Evolutionary conservation across 2,329 filamentous ascomycete genomes (phyloP).

Genomic region (Sporothrix globosa): DNA sequence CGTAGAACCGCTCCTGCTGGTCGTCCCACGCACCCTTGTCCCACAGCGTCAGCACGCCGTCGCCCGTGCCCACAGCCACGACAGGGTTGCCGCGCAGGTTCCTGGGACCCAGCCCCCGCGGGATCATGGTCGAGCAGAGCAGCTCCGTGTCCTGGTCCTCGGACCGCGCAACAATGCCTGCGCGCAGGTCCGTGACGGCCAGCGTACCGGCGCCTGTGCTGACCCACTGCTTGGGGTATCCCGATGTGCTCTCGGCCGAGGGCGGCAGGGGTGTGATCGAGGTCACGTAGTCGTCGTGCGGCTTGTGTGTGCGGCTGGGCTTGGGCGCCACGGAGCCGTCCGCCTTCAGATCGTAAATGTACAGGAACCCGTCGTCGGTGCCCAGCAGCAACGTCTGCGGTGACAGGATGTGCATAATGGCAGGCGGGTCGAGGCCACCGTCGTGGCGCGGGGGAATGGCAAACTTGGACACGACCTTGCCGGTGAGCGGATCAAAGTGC

Average conservation of each 20-base stretch:
- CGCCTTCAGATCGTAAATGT: constrained; percentile 78
- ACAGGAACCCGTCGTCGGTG: constrained; percentile 86
- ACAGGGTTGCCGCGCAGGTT: constrained; percentile 69
- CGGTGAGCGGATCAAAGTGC: constrained; percentile 58
- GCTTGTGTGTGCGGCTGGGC: constrained; percentile 78
- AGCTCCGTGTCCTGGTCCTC: constrained; percentile 96
- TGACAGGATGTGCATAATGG: constrained; percentile 79
- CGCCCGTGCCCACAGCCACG: constrained; percentile 73
- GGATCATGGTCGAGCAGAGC: constrained; percentile 77
- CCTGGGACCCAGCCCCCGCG: constrained; percentile 69
- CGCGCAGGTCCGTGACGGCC: constrained; percentile 83
- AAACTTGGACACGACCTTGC: constrained; percentile 79
- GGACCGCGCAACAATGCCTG: constrained; percentile 83
- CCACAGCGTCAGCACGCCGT: constrained; percentile 88
- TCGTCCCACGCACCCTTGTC: constrained; percentile 95
- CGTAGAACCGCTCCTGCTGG: constrained; percentile 83
- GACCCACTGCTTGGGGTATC: constrained; percentile 92
- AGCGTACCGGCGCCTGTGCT: constrained; percentile 90
- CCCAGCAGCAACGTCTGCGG: constrained; percentile 86
- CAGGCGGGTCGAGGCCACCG: constrained; percentile 58
- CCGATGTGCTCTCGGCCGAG: constrained; percentile 78
- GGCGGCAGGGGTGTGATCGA: constrained; percentile 83
- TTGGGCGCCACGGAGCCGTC: constrained; percentile 57
- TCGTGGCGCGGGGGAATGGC: constrained; percentile 65
- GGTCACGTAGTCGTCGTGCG: constrained; percentile 91